Conservation (phyloP, 2,329 filamentous ascomycete genomes). For the Macroventuria anomochaeta region DNA sequence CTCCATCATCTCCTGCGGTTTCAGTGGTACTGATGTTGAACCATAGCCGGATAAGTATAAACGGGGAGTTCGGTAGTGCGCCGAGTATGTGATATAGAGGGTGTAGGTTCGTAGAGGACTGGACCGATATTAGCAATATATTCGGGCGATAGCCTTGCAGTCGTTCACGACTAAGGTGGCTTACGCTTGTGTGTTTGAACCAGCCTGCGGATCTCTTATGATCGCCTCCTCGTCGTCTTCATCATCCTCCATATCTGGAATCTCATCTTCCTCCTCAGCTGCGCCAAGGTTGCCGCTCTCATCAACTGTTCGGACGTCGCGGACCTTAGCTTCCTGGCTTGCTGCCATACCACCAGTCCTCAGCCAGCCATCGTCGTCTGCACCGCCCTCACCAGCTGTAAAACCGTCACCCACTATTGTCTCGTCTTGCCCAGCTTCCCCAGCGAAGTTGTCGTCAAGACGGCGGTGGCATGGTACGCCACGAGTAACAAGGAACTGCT, state of each 20-base stretch:
- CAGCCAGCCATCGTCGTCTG: conserved; percentile 86
- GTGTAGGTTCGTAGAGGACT: conserved; percentile 92
- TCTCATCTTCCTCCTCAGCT: conserved; percentile 76
- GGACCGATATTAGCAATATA: conserved; percentile 22
- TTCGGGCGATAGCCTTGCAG: not conserved
- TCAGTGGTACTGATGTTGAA: conserved; percentile 78
- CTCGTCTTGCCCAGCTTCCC: conserved; percentile 84
- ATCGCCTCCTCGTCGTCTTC: conserved; percentile 94
- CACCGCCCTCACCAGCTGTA: conserved; percentile 54
- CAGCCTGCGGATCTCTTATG: conserved; percentile 67
- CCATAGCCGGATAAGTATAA: conserved; percentile 93
- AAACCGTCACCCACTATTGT: conserved; percentile 83
- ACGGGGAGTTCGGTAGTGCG: conserved; percentile 94
- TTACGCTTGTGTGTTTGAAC: conserved; percentile 62
- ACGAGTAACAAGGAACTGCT: conserved; percentile 94
- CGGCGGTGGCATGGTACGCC: conserved; percentile 93
- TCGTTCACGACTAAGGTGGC: conserved; percentile 32
- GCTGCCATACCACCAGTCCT: conserved; percentile 81
- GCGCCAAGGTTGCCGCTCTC: conserved; percentile 87
- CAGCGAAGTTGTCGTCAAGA: conserved; percentile 91
- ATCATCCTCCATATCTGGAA: conserved; percentile 98
- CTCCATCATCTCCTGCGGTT: conserved; percentile 90
- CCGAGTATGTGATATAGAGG: conserved; percentile 97
- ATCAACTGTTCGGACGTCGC: conserved; percentile 86
- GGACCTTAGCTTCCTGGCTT: conserved; percentile 75